Conservation (phyloP, 179 eudicot species). For the Beta corolliflora region DNA sequence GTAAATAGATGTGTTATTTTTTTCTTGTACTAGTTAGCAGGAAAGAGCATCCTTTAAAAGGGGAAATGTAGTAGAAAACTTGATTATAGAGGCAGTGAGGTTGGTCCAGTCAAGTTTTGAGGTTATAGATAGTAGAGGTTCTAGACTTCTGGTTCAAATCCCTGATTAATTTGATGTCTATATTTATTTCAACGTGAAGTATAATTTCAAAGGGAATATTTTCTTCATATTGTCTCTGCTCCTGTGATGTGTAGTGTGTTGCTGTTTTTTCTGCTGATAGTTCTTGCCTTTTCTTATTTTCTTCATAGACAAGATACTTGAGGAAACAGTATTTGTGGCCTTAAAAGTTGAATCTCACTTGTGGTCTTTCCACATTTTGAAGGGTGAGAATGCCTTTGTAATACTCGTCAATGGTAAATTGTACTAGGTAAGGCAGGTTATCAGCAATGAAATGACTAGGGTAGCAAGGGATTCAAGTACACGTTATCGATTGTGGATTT, state of each 20-base stretch:
- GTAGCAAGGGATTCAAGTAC: background rate
- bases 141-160: background rate
- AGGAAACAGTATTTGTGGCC: background rate
- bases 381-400: background rate
- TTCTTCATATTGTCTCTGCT: background rate
- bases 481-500: background rate
- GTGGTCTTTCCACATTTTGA: background rate
- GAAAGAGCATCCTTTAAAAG: background rate
- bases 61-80: background rate
- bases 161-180: background rate
- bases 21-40: background rate
- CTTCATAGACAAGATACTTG: background rate
- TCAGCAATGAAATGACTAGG: background rate
- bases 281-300: background rate
- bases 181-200: background rate
- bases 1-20: background rate
- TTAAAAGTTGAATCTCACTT: background rate
- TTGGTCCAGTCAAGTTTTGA: constrained; percentile 3
- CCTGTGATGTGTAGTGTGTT: background rate
- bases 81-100: background rate
- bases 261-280: background rate
- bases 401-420: background rate
- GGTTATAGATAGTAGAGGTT: background rate
- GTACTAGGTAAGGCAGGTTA: background rate
- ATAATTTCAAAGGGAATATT: background rate